Conservation (phyloP, 1,284 basidiomycete genomes). For the Puccinia hordei region DNA sequence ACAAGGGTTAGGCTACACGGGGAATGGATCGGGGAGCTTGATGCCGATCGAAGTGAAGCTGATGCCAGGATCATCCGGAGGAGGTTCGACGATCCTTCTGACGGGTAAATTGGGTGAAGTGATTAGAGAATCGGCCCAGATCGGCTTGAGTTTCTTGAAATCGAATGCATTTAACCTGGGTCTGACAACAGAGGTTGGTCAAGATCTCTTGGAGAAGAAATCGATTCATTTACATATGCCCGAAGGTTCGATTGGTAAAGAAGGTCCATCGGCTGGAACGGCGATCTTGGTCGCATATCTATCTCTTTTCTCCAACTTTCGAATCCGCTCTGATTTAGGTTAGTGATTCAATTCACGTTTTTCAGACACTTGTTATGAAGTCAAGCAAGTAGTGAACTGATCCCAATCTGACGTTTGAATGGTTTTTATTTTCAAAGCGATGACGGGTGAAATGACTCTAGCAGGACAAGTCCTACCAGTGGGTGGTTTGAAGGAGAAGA, state of each 20-base stretch:
- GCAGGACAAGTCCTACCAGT: conserved; percentile 90
- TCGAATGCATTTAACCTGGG: conserved; percentile 83
- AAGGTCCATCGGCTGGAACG: conserved; percentile 93
- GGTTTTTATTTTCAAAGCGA: conserved; percentile 63
- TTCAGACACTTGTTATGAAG: neutral
- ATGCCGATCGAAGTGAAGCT: conserved; percentile 96
- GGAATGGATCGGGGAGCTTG: conserved; percentile 91
- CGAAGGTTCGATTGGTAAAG: conserved; percentile 95
- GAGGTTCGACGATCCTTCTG: conserved; percentile 75
- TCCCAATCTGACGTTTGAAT: conserved; percentile 24
- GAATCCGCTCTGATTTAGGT: conserved; percentile 83
- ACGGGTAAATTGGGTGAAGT: conserved; percentile 98
- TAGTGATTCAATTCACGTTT: too few relatives aligned
- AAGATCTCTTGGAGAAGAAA: conserved; percentile 73
- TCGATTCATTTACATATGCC: conserved; percentile 95
- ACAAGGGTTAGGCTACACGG: conserved; percentile 90
- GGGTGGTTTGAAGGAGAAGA: conserved; percentile 80
- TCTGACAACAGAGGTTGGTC: conserved; percentile 72
- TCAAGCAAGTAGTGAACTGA: neutral
- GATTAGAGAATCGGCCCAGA: conserved; percentile 92
- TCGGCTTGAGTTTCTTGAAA: conserved; percentile 90
- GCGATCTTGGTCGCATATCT: conserved; percentile 89
- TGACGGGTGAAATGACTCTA: conserved; percentile 93
- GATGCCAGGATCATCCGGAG: conserved; percentile 78
- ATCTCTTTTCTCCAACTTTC: conserved; percentile 80